Base-by-base conservation (phyloP, 331 rosid genomes). In the Rhamnella rubrinervis region DNA sequence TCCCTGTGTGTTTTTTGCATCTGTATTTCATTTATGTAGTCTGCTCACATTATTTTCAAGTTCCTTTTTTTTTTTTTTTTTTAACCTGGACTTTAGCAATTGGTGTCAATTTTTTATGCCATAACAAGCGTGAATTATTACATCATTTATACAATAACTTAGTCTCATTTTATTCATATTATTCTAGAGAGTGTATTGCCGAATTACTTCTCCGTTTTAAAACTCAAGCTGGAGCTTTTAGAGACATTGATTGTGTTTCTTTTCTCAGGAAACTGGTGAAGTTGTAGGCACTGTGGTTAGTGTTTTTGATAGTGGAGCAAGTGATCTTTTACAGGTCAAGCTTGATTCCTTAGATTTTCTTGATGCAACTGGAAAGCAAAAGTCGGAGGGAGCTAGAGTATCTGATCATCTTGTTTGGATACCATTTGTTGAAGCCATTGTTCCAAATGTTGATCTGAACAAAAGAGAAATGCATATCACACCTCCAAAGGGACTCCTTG, bases 401-500 rank as follows among this genome's bases (percentile, higher is more conserved):
- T 87, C 91, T 40, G 78, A 47, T 75, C 96, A 88, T 76, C 95
- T 78, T 62, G 85, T 89, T 59, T 87, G 88, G 95, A 82, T 93
- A 64, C 98, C 98, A 44, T 93, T 93, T 83, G 98, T 91, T n/a
- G 90, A 93, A 84, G 92, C 86, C 64, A 93, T 93, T 71, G 97
- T 93, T 81, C 98, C 98, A 72, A 77, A 85, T 77, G 97, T 93
- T 75, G 95, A 93, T 78, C 51, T 78, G 72, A 51, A 76, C 35
- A 75, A 72, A 73, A 85, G 88, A 78, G 95, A 88, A 74, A 88
- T 93, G 84, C 88, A 80, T 63, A 87, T 93, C 66, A 85, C 87
- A 55, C 98, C 98, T 0, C 98, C 96, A 65, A 91, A 91, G 84
- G 98, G 98, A 75, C 98, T 93, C 57, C 81, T 93, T 53, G 96